Evolutionary conservation across 441 rosid species (phyloP).

Genomic region (Populus hybrid): DNA sequence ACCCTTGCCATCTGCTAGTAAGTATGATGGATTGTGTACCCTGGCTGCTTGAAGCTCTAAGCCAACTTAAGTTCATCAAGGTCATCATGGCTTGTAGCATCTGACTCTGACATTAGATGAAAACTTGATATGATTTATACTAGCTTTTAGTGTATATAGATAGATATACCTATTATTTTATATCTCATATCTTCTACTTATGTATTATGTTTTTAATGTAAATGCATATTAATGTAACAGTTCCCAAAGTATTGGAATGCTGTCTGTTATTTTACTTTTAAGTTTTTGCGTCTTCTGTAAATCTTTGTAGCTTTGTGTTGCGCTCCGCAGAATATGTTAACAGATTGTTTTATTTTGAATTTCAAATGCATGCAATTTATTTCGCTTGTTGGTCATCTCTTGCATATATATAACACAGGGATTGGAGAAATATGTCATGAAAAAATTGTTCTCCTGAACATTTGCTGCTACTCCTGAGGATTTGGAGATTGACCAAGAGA

Average conservation of each 20-base stretch:
- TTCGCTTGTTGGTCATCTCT: conserved; percentile 1
- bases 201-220: no score
- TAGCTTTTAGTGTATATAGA: no score
- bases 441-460: conserved; percentile 44
- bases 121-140: no score
- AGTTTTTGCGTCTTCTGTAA: neutral
- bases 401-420: conserved; percentile 32
- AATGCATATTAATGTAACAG: no score
- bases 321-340: neutral
- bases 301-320: neutral
- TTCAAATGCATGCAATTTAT: neutral
- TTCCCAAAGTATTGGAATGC: neutral
- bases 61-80: no score
- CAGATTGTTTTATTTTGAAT: neutral
- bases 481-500: conserved; percentile 39
- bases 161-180: no score
- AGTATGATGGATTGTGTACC: no score
- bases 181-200: no score
- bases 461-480: conserved; percentile 47
- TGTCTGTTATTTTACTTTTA: neutral
- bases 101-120: no score
- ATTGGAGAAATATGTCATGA: conserved; percentile 60
- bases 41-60: no score
- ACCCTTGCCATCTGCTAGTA: no score
- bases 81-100: no score